Conservation (phyloP, 257 asterid species). For the Cynanchum wilfordii region DNA sequence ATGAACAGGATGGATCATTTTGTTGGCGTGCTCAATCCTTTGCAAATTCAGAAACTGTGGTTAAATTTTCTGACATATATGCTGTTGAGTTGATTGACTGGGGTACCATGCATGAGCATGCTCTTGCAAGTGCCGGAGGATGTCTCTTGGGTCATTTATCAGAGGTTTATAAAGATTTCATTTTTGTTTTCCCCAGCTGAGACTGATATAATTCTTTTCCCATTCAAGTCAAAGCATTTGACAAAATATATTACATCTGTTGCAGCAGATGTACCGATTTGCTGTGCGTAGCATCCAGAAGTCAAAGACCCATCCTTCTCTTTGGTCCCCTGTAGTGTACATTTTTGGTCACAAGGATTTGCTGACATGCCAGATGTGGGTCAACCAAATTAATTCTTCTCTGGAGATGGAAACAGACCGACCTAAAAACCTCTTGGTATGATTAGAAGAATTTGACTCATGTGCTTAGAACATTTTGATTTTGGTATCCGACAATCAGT, state of each 20-base stretch:
- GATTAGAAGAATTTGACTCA: slow-evolving; percentile 16
- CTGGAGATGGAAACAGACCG: slow-evolving; percentile 44
- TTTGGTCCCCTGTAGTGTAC: slow-evolving; percentile 54
- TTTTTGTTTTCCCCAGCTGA: slow-evolving; percentile 5
- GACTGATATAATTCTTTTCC: slow-evolving; percentile 14
- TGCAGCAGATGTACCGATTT: slow-evolving; percentile 77
- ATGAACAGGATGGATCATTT: slow-evolving; percentile 48
- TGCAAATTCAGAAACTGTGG: slow-evolving; percentile 34
- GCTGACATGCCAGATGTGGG: slow-evolving; percentile 72
- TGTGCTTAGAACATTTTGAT: not conserved
- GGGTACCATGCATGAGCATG: slow-evolving; percentile 51
- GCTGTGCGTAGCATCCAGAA: slow-evolving; percentile 55
- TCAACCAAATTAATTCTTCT: slow-evolving; percentile 41
- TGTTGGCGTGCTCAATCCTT: slow-evolving; percentile 47
- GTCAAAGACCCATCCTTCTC: slow-evolving; percentile 53
- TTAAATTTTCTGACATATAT: slow-evolving; percentile 58
- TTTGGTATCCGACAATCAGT: slow-evolving; percentile 1
- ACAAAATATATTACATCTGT: slow-evolving; percentile 18
- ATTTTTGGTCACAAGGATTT: slow-evolving; percentile 67
- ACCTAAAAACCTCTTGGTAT: slow-evolving; percentile 88
- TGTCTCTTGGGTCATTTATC: slow-evolving; percentile 41
- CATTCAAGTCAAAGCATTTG: slow-evolving; percentile 9
- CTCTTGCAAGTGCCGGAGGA: slow-evolving; percentile 40
- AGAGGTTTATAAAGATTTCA: slow-evolving; percentile 42
- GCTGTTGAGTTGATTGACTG: slow-evolving; percentile 58